Percentiles rank a stretch among this genome's conserved stretches.
Evolutionary conservation across 2,329 filamentous ascomycete species (phyloP).

Genomic region (Colletotrichum tofieldiae): DNA sequence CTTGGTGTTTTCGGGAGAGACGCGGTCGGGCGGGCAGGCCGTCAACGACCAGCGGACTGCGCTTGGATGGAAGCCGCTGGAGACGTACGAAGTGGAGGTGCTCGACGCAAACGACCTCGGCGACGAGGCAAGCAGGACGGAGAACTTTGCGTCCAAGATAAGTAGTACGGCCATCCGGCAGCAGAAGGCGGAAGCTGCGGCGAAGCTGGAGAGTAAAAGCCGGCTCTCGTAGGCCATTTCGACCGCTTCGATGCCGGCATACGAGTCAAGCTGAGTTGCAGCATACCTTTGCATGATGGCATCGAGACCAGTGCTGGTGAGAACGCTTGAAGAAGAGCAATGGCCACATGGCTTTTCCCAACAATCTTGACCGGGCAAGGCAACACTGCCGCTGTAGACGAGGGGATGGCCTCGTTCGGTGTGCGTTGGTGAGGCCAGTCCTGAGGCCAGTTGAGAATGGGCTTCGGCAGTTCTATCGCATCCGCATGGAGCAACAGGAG

Average conservation of each 20-base stretch:
- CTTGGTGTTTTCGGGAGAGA: constrained; percentile 91
- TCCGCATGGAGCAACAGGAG: too few species aligned
- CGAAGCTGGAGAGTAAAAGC: constrained; percentile 20
- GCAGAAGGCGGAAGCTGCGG: constrained; percentile 55
- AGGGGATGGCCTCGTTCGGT: neutral
- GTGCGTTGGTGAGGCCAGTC: neutral
- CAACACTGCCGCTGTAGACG: neutral
- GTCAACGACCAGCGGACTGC: constrained; percentile 88
- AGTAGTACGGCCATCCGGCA: constrained; percentile 89
- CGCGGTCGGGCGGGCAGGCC: constrained; percentile 83
- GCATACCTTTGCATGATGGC: neutral
- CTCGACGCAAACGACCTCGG: constrained; percentile 76
- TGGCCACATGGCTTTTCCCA: neutral
- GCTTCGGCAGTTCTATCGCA: neutral
- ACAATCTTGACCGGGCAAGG: neutral
- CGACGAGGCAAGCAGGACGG: constrained; percentile 59
- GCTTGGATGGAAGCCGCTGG: constrained; percentile 82
- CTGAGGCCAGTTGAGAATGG: neutral
- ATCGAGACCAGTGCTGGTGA: neutral
- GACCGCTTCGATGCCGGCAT: neutral
- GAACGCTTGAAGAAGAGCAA: neutral
- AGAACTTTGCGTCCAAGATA: constrained; percentile 85
- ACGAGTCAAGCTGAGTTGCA: neutral
- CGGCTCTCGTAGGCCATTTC: constrained; percentile 3
- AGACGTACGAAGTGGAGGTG: constrained; percentile 92